These are phyloP conservation scores for Amaranthus tricolor DNA, from an alignment of 179 eudicot genomes.

Conservation along the genomic window DNA sequence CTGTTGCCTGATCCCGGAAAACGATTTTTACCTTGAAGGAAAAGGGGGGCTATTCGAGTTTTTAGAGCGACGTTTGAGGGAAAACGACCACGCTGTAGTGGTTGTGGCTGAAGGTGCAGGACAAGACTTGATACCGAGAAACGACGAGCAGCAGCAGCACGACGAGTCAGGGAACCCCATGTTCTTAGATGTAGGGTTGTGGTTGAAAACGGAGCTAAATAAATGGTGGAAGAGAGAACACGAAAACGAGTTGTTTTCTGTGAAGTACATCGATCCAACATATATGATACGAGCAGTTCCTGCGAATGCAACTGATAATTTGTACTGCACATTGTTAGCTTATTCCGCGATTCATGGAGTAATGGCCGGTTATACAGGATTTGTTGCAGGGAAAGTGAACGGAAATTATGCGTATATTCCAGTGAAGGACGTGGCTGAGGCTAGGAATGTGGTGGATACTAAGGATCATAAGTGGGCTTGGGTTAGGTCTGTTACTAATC, in stretches of 20 bases:
- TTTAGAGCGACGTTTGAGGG: conserved; percentile 38
- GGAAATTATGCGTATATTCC: conserved; percentile 76
- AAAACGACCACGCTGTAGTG: conserved; percentile 63
- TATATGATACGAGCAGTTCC: conserved; percentile 84
- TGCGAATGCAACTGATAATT: conserved; percentile 69
- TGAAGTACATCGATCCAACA: conserved; percentile 77
- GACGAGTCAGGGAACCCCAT: conserved; percentile 81
- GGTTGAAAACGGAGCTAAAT: conserved; percentile 69
- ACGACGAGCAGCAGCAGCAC: conserved; percentile 38
- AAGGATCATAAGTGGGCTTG: conserved; percentile 77
- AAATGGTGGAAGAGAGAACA: conserved; percentile 71
- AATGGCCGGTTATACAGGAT: conserved; percentile 84
- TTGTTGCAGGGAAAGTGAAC: conserved; percentile 61
- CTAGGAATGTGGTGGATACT: conserved; percentile 49
- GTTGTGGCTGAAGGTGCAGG: conserved; percentile 93
- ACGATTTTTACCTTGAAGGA: conserved; percentile 64
- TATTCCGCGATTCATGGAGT: conserved; percentile 82
- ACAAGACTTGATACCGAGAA: conserved; percentile 57
- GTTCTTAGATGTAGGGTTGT: conserved; percentile 67
- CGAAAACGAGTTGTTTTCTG: conserved; percentile 50
- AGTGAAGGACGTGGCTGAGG: conserved; percentile 54
- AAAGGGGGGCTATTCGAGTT: conserved; percentile 73
- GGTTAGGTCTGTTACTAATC: conserved; percentile 73
- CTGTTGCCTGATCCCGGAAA: conserved; percentile 79
- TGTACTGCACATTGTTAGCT: conserved; percentile 68